A percentile compares a stretch with the other conserved stretches of the same genome.
These are phyloP conservation scores for Pseudohalonectria lignicola DNA, from an alignment of 2,329 filamentous ascomycete genomes.

Conservation along the genomic window DNA sequence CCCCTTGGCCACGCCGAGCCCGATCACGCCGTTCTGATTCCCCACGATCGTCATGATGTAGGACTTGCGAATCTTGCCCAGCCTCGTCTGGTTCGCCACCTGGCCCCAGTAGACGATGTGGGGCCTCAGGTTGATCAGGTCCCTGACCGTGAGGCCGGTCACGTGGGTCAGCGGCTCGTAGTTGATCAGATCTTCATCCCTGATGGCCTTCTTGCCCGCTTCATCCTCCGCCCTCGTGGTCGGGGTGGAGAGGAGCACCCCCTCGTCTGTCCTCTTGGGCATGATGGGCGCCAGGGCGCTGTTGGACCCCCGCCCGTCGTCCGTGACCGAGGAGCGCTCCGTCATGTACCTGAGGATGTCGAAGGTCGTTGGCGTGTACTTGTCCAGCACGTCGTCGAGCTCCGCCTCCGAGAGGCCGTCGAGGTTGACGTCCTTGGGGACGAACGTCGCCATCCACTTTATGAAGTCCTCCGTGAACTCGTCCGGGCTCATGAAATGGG, in stretches of 20 bases:
- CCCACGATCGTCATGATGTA: slow-evolving; percentile 77
- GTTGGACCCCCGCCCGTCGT: slow-evolving; percentile 20
- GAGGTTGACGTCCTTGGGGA: slow-evolving; percentile 14
- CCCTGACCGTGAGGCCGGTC: slow-evolving; percentile 40
- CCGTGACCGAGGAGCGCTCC: slow-evolving; percentile 23
- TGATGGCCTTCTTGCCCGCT: slow-evolving; percentile 31
- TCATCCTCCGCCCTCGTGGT: no score
- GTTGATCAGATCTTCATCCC: slow-evolving; percentile 36
- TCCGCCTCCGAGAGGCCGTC: slow-evolving; percentile 13
- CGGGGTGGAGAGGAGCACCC: no score
- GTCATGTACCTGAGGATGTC: slow-evolving; percentile 19
- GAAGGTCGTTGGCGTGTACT: slow-evolving; percentile 15
- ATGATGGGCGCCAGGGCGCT: slow-evolving; percentile 33
- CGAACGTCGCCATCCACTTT: slow-evolving; percentile 26
- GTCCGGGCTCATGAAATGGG: slow-evolving; percentile 49
- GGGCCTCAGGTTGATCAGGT: slow-evolving; percentile 45
- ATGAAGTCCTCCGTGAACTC: slow-evolving; percentile 51
- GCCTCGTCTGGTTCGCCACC: slow-evolving; percentile 87
- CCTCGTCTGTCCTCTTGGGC: slow-evolving; percentile 39
- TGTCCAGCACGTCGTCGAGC: slow-evolving; percentile 15
- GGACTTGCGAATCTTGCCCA: slow-evolving; percentile 77
- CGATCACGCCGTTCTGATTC: slow-evolving; percentile 75
- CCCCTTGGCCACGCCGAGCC: slow-evolving; percentile 83
- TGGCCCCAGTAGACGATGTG: slow-evolving; percentile 65
- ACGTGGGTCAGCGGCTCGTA: slow-evolving; percentile 41